phyloP scores from a whole-genome alignment of 2,329 filamentous ascomycete genomes.

The Lecanoromycetidae sp. region DNA sequence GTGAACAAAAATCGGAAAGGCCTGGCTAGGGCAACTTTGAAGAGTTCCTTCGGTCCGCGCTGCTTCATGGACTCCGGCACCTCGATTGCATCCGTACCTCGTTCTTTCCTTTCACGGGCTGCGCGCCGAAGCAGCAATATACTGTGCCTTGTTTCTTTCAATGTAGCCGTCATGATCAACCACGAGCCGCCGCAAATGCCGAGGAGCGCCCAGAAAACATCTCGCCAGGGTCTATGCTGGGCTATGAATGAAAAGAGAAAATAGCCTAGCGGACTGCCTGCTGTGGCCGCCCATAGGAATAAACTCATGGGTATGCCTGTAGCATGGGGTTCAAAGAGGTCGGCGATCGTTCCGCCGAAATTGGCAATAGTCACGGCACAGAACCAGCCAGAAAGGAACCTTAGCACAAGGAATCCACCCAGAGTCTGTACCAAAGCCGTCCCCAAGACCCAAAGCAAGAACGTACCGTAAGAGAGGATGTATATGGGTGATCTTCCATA shows the following conservation, averaged over 20 bases:
- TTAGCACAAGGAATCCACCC: conserved; percentile 31
- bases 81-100: conserved; percentile 21
- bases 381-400: conserved; percentile 36
- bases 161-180: conserved; percentile 30
- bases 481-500: conserved; percentile 35
- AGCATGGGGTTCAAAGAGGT: conserved; percentile 27
- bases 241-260: conserved; percentile 36
- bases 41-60: conserved; percentile 28
- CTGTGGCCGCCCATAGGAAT: conserved; percentile 38
- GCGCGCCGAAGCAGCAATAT: conserved; percentile 31
- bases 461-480: conserved; percentile 32
- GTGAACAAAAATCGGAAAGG: conserved; percentile 37
- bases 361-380: conserved; percentile 29
- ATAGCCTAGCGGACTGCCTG: conserved; percentile 35
- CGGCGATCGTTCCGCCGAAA: conserved; percentile 35
- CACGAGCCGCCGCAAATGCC: conserved; percentile 34
- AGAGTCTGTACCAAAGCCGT: conserved; percentile 34
- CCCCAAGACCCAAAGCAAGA: conserved; percentile 32
- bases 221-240: conserved; percentile 32
- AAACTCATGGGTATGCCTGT: conserved; percentile 27
- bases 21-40: conserved; percentile 33
- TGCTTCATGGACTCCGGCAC: conserved; percentile 31
- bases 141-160: conserved; percentile 36
- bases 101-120: conserved; percentile 22
- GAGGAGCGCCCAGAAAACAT: conserved; percentile 37